phyloP scores from a whole-genome alignment of 352 stramenopile genomes.

The Pythium myriotylum region DNA sequence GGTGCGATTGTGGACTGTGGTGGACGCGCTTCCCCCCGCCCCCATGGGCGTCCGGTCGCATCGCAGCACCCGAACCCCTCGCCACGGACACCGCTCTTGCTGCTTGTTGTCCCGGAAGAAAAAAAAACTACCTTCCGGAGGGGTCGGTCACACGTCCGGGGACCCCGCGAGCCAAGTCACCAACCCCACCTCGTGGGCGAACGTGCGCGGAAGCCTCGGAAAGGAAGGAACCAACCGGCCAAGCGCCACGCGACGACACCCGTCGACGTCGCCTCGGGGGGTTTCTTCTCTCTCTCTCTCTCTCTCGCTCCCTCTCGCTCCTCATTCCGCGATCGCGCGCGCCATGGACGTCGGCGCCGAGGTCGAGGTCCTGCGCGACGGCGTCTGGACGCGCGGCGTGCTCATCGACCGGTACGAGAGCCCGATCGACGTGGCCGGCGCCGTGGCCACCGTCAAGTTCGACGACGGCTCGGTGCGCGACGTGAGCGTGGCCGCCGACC shows the following conservation, averaged over 20 bases:
- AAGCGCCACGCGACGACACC: constrained; percentile 6
- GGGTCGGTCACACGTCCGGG: too few relatives aligned
- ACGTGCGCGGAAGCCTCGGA: constrained; percentile 10
- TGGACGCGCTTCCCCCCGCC: constrained; percentile 9
- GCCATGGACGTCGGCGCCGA: constrained; percentile 75
- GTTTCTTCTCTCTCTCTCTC: not conserved
- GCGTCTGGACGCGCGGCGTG: constrained; percentile 50
- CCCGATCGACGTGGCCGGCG: constrained; percentile 49
- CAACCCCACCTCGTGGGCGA: not conserved
- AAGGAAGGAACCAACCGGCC: constrained; percentile 11
- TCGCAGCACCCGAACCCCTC: constrained; percentile 7
- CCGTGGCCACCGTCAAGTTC: constrained; percentile 67
- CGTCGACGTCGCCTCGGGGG: not conserved
- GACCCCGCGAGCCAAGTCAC: not conserved
- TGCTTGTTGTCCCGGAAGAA: not conserved
- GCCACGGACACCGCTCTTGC: not conserved
- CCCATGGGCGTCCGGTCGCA: not conserved
- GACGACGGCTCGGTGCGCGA: constrained; percentile 59
- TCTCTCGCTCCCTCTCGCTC: not conserved
- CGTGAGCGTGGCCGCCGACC: constrained; percentile 45
- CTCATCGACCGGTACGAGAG: constrained; percentile 71
- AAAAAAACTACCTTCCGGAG: constrained; percentile 1
- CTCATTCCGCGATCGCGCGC: not conserved
- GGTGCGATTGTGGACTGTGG: constrained; percentile 22
- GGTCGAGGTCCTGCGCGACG: constrained; percentile 58